Percentiles rank a stretch among this genome's conserved stretches.
Conservation (phyloP, 495 filamentous ascomycete species). For the Trypethelium eluteriae region DNA sequence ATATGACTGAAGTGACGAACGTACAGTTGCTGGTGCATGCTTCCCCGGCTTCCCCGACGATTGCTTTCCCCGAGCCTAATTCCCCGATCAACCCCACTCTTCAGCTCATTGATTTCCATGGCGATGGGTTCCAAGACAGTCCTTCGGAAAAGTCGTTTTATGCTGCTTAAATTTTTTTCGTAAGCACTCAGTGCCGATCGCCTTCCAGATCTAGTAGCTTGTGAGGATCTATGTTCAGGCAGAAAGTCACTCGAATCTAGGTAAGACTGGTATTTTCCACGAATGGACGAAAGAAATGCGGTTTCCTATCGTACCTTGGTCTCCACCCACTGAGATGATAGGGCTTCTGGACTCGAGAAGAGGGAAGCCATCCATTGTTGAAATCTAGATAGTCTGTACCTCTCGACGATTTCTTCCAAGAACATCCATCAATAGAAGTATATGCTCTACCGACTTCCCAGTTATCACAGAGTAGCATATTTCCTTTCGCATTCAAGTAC, state of each 20-base stretch:
- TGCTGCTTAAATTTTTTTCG: not conserved
- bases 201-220: not conserved
- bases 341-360: not conserved
- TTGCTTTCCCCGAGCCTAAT: constrained; percentile 2
- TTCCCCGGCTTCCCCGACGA: not conserved
- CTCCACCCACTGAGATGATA: not conserved
- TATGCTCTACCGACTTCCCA: not conserved
- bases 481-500: not conserved
- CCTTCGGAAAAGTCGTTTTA: not conserved
- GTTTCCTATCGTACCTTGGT: not conserved
- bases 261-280: not conserved
- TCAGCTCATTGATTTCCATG: not conserved
- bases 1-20: no score
- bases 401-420: not conserved
- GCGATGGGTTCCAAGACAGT: not conserved
- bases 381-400: not conserved
- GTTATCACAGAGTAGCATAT: not conserved
- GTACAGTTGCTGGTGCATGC: not conserved
- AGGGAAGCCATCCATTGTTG: not conserved
- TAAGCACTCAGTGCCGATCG: not conserved
- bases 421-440: not conserved
- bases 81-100: not conserved
- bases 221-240: not conserved
- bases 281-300: constrained; percentile 1
- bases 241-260: not conserved